These are phyloP conservation scores for Epicoccum sorghinum DNA, from an alignment of 2,329 filamentous ascomycete species.

Conservation along the genomic window DNA sequence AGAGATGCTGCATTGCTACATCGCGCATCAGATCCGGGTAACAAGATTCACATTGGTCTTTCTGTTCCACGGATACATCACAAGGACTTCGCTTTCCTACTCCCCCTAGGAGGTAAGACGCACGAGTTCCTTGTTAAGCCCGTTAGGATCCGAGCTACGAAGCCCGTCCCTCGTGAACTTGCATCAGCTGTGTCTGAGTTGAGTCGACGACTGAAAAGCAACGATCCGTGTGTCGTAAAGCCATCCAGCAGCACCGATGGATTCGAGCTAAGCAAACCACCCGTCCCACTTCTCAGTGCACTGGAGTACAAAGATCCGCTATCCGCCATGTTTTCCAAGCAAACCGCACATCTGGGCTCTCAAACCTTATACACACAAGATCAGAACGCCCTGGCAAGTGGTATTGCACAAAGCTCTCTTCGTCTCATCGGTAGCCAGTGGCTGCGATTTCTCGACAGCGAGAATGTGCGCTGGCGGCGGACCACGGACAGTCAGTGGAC, in stretches of 20 bases:
- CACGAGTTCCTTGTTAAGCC: slow-evolving; percentile 33
- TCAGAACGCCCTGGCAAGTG: slow-evolving; percentile 31
- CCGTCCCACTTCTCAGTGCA: slow-evolving; percentile 23
- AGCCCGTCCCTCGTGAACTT: background rate
- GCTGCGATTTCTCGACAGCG: slow-evolving; percentile 29
- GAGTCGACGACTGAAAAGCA: slow-evolving; percentile 13
- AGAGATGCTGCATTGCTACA: slow-evolving; percentile 37
- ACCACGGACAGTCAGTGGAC: slow-evolving; percentile 22
- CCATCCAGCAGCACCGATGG: slow-evolving; percentile 25
- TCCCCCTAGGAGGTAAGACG: slow-evolving; percentile 19
- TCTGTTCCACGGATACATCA: slow-evolving; percentile 32
- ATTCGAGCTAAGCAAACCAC: slow-evolving; percentile 30
- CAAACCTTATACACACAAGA: slow-evolving; percentile 34
- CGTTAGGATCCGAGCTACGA: slow-evolving; percentile 2
- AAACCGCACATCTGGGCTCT: slow-evolving; percentile 21
- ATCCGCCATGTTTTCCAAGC: slow-evolving; percentile 22
- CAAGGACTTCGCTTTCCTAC: slow-evolving; percentile 37
- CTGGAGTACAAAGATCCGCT: slow-evolving; percentile 34
- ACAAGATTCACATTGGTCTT: slow-evolving; percentile 32
- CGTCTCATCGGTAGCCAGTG: slow-evolving; percentile 35
- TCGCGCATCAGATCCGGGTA: slow-evolving; percentile 17
- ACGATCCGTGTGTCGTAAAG: slow-evolving; percentile 25
- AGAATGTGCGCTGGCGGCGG: slow-evolving; percentile 32
- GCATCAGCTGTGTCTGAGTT: slow-evolving; percentile 13
- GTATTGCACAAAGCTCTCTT: slow-evolving; percentile 28